Base-by-base conservation (phyloP, 805 yeast genomes). In the Spathaspora hagerdaliae region DNA sequence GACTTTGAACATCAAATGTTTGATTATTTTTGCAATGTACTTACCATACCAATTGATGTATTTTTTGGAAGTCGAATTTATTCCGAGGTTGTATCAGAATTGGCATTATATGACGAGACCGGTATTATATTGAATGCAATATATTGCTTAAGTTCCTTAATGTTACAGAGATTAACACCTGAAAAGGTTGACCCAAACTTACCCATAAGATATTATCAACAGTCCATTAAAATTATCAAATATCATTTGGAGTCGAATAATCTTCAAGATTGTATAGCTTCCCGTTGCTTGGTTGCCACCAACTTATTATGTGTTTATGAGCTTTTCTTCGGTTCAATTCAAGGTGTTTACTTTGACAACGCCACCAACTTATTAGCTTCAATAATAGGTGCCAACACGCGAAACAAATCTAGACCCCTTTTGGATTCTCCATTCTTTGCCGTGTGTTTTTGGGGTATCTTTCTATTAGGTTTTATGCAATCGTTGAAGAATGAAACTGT, bases 91-190 rank as follows among this genome's bases (percentile, higher is more conserved):
- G 56, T 70, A 1, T 61, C 73, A 2, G 65, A 65, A 42, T 44
- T 70, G 47, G 72, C 74, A 4, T 50, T 70, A 19, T 51, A 58
- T 40, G 74, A 70, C 44, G 73, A 69, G 8, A 65, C 74, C 2
- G 56, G 65, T 24, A 61, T 69, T 67, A 55, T 70, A n/a, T 39
- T 65, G 14, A 60, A 64, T 51, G 55, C 70, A n/a, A 63, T 70
- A 38, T 60, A 64, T 41, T 65, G 70, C 42, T 56, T 70, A 43
- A 61, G 71, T 44, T 63, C 70, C n/a, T 56, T 67, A 35, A 65
- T 64, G 47, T 48, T 63, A 26, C 70, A 63, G 45, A 47, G 71
- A 27, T 54, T 56, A 39, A 51, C 49, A 15, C 72, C 72, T 6
- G 55, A 50, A 33, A 46, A 51, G 27, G 50, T 64, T 15, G 71